Evolutionary conservation across 192 early-diverging fungal species (phyloP).

Genomic region (Coemansia sp.): DNA sequence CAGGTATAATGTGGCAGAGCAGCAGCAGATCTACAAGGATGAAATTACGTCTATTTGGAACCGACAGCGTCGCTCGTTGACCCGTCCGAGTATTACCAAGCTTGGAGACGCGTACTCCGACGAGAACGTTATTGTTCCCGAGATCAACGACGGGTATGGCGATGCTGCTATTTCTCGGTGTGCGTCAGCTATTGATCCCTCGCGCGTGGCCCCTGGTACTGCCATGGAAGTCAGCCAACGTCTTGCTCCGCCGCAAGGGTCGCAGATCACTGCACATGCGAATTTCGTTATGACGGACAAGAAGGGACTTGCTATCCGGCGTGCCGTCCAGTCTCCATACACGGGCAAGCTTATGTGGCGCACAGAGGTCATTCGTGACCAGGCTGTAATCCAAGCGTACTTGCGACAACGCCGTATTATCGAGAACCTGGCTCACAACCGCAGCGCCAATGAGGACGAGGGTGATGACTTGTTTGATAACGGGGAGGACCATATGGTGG

Average conservation of each 20-base stretch:
- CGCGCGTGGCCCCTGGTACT: constrained; percentile 28
- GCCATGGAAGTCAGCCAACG: no score
- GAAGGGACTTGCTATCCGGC: constrained; percentile 46
- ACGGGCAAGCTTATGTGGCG: constrained; percentile 75
- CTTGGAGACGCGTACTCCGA: neutral
- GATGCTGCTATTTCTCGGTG: constrained; percentile 32
- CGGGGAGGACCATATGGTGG: constrained; percentile 7
- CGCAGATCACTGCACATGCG: constrained; percentile 11
- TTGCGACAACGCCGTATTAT: constrained; percentile 82
- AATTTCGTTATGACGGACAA: constrained; percentile 50
- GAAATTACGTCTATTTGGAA: no score
- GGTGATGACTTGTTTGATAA: constrained; percentile 14
- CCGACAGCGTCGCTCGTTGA: no score
- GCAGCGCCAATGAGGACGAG: constrained; percentile 19
- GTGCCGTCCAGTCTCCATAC: constrained; percentile 48
- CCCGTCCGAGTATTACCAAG: no score
- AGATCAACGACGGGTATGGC: constrained; percentile 52
- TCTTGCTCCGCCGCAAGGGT: no score
- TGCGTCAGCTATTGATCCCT: constrained; percentile 19
- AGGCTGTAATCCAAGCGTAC: constrained; percentile 88
- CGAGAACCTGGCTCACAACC: constrained; percentile 57
- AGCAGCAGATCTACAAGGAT: no score
- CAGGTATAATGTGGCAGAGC: neutral
- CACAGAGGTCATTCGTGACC: constrained; percentile 80
- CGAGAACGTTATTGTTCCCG: constrained; percentile 49